phyloP scores from a whole-genome alignment of 257 asterid species.

The Lycium ferocissimum region DNA sequence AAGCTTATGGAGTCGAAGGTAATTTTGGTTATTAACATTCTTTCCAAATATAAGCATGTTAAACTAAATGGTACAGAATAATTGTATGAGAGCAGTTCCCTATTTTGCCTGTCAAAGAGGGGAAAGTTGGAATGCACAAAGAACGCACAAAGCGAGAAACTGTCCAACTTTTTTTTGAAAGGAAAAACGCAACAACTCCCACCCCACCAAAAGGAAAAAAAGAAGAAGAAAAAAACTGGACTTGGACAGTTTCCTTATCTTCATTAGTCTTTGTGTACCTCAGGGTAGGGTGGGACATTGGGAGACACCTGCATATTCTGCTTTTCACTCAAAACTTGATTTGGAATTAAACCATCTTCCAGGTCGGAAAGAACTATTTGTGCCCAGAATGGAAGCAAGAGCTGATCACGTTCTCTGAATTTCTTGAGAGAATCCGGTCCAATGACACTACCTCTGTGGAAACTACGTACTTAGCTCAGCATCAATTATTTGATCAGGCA shows the following conservation, averaged over 20 bases:
- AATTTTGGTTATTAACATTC: neutral
- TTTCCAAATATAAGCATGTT: neutral
- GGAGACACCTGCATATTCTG: constrained; percentile 3
- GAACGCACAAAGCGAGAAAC: no score
- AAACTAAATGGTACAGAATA: neutral
- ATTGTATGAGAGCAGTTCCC: neutral
- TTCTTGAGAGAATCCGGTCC: constrained; percentile 78
- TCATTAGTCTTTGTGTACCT: neutral
- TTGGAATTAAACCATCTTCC: constrained; percentile 27
- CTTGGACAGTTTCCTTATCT: neutral
- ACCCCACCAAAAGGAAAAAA: neutral
- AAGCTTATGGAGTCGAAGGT: neutral
- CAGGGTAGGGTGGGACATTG: neutral
- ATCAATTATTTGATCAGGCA: constrained; percentile 93
- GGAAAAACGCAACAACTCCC: neutral
- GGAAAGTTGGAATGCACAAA: neutral
- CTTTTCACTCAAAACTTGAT: neutral
- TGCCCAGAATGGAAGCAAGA: constrained; percentile 80
- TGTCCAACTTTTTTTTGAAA: no score
- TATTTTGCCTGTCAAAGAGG: neutral
- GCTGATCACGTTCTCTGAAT: constrained; percentile 86
- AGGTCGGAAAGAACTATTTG: constrained; percentile 71
- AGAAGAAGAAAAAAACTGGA: no score
- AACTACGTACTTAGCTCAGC: constrained; percentile 85
- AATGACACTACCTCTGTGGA: constrained; percentile 49